Evolutionary conservation across 192 early-diverging fungal genomes (phyloP).

Genomic region (Coemansia sp.): DNA sequence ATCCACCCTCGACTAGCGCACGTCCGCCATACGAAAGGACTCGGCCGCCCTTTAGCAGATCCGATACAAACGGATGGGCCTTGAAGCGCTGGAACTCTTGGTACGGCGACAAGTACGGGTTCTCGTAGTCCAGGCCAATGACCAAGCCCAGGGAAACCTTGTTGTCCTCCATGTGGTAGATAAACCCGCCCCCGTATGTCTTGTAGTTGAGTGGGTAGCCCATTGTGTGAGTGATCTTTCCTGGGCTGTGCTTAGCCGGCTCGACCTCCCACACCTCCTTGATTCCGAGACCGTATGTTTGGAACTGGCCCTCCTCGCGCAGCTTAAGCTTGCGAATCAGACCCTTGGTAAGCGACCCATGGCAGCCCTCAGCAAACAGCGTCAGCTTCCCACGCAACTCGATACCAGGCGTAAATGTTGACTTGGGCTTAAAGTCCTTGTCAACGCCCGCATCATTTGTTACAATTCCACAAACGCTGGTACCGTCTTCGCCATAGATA

Average conservation of each 20-base stretch:
- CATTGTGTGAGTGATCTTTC: conserved; percentile 81
- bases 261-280: conserved; percentile 99
- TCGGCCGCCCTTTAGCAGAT: conserved; percentile 87
- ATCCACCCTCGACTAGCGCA: conserved; percentile 96
- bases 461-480: conserved; percentile 84
- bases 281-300: conserved; percentile 94
- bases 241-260: conserved; percentile 79
- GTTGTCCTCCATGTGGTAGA: conserved; percentile 95
- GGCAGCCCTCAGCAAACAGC: conserved; percentile 97
- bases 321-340: conserved; percentile 86
- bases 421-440: conserved; percentile 85
- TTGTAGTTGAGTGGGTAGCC: conserved; percentile 90
- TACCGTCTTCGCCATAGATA: conserved; percentile 87
- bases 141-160: conserved; percentile 86
- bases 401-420: conserved; percentile 93
- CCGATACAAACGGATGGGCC: conserved; percentile 83
- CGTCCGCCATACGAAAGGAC: conserved; percentile 92
- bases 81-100: conserved; percentile 98
- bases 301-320: conserved; percentile 80
- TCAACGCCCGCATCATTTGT: conserved; percentile 95
- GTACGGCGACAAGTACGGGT: conserved; percentile 95
- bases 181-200: conserved; percentile 93
- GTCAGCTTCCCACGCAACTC: conserved; percentile 92
- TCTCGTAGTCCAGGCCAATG: conserved; percentile 91
- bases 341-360: conserved; percentile 92